Conservation (phyloP, 23 red algal species). For the Gracilaria caudata region DNA sequence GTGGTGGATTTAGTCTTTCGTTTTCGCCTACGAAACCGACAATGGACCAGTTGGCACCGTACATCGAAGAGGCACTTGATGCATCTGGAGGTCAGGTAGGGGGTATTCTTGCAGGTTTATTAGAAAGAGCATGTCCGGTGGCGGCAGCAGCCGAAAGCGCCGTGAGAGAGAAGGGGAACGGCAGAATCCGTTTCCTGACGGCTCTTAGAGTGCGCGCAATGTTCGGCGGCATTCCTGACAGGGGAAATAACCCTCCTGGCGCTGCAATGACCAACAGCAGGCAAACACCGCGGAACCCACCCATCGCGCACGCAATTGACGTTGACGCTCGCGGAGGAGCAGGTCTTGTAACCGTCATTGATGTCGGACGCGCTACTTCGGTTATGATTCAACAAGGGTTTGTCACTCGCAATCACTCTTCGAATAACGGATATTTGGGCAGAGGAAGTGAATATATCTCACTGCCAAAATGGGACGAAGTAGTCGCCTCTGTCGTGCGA, state of each 20-base stretch:
- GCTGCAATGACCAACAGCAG: background rate
- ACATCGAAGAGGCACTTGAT: conserved; percentile 85
- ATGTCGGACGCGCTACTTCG: conserved; percentile 79
- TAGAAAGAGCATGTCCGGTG: conserved; percentile 79
- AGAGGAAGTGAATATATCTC: conserved; percentile 61
- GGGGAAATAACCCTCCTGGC: background rate
- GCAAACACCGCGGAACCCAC: background rate
- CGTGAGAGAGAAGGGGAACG: conserved; percentile 62
- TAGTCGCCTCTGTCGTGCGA: conserved; percentile 38
- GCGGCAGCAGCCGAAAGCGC: conserved; percentile 75
- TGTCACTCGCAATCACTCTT: conserved; percentile 23
- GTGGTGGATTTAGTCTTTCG: conserved; percentile 77
- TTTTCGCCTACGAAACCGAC: conserved; percentile 74
- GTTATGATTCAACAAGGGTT: conserved; percentile 80
- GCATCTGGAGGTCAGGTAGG: conserved; percentile 79
- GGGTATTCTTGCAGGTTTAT: conserved; percentile 65
- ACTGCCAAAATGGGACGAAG: conserved; percentile 66
- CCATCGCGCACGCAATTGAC: conserved; percentile 70
- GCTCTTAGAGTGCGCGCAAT: conserved; percentile 78
- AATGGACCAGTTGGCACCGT: conserved; percentile 59
- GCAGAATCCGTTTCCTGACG: conserved; percentile 74
- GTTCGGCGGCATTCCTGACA: conserved; percentile 46
- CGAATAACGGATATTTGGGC: conserved; percentile 8
- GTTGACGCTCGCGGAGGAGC: conserved; percentile 68
- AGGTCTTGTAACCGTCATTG: conserved; percentile 75